phyloP scores from a whole-genome alignment of 352 stramenopile species.

The Phytophthora ramorum region DNA sequence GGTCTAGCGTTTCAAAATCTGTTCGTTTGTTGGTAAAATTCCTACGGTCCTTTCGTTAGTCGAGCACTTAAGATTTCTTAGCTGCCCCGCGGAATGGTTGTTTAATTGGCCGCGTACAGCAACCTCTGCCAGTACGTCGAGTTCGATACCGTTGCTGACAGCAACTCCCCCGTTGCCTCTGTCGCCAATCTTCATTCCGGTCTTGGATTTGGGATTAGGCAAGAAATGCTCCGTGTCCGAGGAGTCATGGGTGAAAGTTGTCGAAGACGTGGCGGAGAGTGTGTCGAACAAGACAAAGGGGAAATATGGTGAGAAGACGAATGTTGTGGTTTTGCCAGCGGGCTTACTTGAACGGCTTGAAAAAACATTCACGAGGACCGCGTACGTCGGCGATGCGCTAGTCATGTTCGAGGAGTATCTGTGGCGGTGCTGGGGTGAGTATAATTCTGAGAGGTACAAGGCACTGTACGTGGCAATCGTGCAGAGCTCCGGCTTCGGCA shows the following conservation, averaged over 20 bases:
- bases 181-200: no score
- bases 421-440: slow-evolving; percentile 9
- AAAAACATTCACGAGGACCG: slow-evolving; percentile 9
- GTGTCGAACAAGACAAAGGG: not conserved
- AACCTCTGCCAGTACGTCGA: no score
- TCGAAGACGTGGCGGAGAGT: not conserved
- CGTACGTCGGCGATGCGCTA: slow-evolving; percentile 10
- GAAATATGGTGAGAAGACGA: not conserved
- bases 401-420: slow-evolving; percentile 13
- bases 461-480: slow-evolving; percentile 13
- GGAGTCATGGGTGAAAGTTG: not conserved
- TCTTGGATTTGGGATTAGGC: no score
- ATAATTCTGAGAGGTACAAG: slow-evolving; percentile 2
- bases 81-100: not conserved
- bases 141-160: no score
- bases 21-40: not conserved
- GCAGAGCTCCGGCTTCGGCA: slow-evolving; percentile 23
- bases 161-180: no score
- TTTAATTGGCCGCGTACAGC: not conserved
- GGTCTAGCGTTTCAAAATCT: slow-evolving; percentile 3
- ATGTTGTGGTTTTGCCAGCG: no score
- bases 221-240: not conserved
- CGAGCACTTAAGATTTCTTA: no score
- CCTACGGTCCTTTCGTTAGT: not conserved
- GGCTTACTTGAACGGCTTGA: not conserved